Base-by-base conservation (phyloP, 2,329 filamentous ascomycete species). In the Fusarium mangiferae region DNA sequence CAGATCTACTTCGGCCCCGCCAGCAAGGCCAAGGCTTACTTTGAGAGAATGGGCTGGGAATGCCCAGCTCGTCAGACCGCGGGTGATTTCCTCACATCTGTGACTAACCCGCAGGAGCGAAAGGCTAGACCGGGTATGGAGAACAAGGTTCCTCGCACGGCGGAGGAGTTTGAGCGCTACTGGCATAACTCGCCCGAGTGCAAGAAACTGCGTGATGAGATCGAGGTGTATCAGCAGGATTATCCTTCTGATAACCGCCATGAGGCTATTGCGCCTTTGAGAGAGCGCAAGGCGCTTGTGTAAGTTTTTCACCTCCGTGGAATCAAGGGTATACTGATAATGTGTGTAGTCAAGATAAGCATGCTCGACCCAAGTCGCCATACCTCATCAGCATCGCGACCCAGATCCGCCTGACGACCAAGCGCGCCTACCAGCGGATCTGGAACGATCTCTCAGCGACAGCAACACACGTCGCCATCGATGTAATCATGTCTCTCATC, bases 1-100 rank as follows among this genome's bases (percentile, higher is more conserved):
- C 89, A 95, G 78, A 95, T 95, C 70, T 96, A 90, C 83, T 95
- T 92, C 72, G 94, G 93, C 0, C 88, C 89, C 0, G 88, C 90
- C 0, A 79, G 77, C 11, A 80, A 84, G 6, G 93, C 93, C 1
- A 90, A 87, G 75, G 79, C 80, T 1, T 95, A 90, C 81, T 95
- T 95, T 68, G 88, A 90, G 75, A 83, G 87, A 18, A 89, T 92
- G 81, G 93, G 93, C 45, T 95, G 90, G 86, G 80, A 87, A 39
- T 94, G 92, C 74, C 91, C 91, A 0, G 81, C 86, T 6, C 87
- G 92, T 6, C 91, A 93, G 78, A 93, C 91, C 0, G 91, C 89
- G 0, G 90, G 87, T 5, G 92, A 94, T 75, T 94, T 94, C 77
- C 82, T 94, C 17, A 94, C 92, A 0, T 90, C 90, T 1, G 84